These are phyloP conservation scores for Flammula alnicola DNA, from an alignment of 1,284 basidiomycete genomes.

Conservation along the genomic window DNA sequence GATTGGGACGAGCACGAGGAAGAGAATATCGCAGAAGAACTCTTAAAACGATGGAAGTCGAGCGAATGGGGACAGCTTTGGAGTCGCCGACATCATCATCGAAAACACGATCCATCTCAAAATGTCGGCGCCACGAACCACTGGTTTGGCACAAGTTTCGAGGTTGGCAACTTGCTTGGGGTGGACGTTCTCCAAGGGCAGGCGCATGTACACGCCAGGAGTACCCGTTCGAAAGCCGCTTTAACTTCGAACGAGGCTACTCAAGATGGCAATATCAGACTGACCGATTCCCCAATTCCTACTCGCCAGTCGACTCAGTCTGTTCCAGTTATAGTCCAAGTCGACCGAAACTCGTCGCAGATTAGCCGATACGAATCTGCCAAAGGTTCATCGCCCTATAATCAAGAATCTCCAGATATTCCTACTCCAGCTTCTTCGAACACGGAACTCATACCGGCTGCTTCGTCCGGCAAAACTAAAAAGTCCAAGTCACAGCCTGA, in stretches of 20 bases:
- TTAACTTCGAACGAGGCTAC: too few relatives aligned
- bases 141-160: constrained; percentile 79
- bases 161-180: constrained; percentile 70
- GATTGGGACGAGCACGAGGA: constrained; percentile 69
- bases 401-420: background rate
- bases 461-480: background rate
- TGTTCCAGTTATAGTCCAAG: background rate
- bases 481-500: constrained; percentile 5
- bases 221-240: constrained; percentile 4
- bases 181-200: constrained; percentile 52
- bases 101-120: constrained; percentile 27
- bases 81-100: constrained; percentile 37
- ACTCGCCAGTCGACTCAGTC: background rate
- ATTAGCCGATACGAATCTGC: constrained; percentile 4
- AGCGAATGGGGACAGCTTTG: constrained; percentile 67
- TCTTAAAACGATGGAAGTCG: constrained; percentile 64
- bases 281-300: too few relatives aligned
- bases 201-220: constrained; percentile 18
- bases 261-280: too few relatives aligned
- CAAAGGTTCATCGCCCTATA: background rate
- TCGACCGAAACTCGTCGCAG: background rate
- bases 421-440: constrained; percentile 21
- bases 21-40: constrained; percentile 53
- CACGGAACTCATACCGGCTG: constrained; percentile 19
- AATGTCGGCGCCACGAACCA: constrained; percentile 28